phyloP scores from a whole-genome alignment of 345 rosid species.

The Hibiscus trionum region DNA sequence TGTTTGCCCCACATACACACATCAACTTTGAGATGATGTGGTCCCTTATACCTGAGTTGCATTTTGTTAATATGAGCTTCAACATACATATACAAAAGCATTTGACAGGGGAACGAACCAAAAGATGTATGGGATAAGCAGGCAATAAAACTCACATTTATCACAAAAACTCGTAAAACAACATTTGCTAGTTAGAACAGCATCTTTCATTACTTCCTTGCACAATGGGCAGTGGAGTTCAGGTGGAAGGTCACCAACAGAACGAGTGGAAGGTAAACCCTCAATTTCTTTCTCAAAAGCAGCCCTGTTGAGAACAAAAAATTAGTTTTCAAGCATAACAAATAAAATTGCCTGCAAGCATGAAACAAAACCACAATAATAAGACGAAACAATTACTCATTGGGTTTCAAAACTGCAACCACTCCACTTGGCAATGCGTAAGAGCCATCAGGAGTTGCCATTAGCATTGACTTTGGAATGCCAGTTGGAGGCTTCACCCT shows the following conservation, averaged over 20 bases:
- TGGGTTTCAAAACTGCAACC: constrained; percentile 87
- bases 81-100: neutral
- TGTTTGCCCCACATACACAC: constrained; percentile 82
- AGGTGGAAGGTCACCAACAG: constrained; percentile 93
- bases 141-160: constrained; percentile 42
- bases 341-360: neutral
- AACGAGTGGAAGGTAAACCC: constrained; percentile 84
- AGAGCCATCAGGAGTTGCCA: constrained; percentile 93
- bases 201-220: constrained; percentile 90
- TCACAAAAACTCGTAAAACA: constrained; percentile 85
- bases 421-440: constrained; percentile 97
- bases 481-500: constrained; percentile 98
- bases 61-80: constrained; percentile 12
- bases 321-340: constrained; percentile 5
- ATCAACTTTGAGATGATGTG: constrained; percentile 60
- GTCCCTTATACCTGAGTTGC: constrained; percentile 72
- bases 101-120: neutral
- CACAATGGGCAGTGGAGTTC: constrained; percentile 95
- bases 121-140: neutral
- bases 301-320: constrained; percentile 44
- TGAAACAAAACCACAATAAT: neutral
- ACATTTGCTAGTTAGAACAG: constrained; percentile 89
- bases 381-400: constrained; percentile 47
- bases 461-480: constrained; percentile 94
- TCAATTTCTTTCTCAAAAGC: constrained; percentile 95